Evolutionary conservation across 2,329 filamentous ascomycete genomes (phyloP), one percentile per base, ranked within the genome.

Genomic region (Clathrospora elynae): DNA sequence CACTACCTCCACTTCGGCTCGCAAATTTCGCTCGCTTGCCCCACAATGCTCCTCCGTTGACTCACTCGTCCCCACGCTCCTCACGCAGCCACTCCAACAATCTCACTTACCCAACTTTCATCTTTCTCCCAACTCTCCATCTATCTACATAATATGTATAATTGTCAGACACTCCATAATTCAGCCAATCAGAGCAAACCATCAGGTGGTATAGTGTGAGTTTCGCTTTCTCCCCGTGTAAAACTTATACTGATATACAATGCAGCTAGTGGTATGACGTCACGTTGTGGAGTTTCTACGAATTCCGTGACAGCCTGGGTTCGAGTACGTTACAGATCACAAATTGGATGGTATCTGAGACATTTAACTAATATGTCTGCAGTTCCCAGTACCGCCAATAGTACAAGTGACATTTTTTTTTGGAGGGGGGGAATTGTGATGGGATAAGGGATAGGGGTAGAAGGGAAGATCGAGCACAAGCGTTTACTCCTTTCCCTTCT

Each of bases 261-360:
- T 34, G 9, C 8, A 37, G 36, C 57, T 60, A 60, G 57, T 56
- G 57, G 57, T 60, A 60, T 60, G 57, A 60, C 57, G 57, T 59
- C 57, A 55, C 57, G 57, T 60, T 60, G 57, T 60, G 57, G 57
- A 32, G 22, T 20, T 48, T 44, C 31, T 50, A 49, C 44, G 22
- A 44, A 51, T 52, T 59, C 56, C 57, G 57, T 55, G 57, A 55
- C 55, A 60, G 57, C 57, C 57, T 57, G 57, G 56, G 57, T 59
- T 60, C 55, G 57, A 59, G 49, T 55, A 51, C 49, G 49, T 48
- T 45, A 9, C 13, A 18, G 9, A n/a, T 25, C n/a, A 35, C 19
- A 38, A 26, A 25, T 17, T 34, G 10, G 30, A 23, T 19, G 18
- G 17, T n/a, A n/a, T 25, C 49, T 49, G 46, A 51, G 48, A 49